phyloP scores from a whole-genome alignment of 176 grass and related monocot genomes.

The Leersia perrieri region DNA sequence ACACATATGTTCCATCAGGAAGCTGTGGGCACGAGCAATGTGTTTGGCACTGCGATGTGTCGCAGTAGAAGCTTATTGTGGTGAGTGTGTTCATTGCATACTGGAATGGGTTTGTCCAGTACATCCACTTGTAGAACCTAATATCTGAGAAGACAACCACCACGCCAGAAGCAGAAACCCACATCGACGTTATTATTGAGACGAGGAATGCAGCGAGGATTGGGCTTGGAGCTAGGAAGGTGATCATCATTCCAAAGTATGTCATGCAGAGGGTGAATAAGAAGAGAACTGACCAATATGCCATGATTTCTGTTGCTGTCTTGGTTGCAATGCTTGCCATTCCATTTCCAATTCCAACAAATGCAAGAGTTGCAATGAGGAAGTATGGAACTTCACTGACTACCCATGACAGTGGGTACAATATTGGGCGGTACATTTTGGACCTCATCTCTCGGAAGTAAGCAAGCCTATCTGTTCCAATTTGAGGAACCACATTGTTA shows the following conservation, averaged over 20 bases:
- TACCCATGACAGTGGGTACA: constrained; percentile 35
- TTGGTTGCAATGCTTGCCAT: constrained; percentile 23
- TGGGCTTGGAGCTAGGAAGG: constrained; percentile 25
- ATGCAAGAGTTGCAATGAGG: constrained; percentile 20
- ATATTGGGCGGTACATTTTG: constrained; percentile 29
- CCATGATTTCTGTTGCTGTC: constrained; percentile 11
- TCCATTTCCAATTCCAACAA: constrained; percentile 30
- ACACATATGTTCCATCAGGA: constrained; percentile 29
- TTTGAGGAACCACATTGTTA: constrained; percentile 36
- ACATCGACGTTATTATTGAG: constrained; percentile 29
- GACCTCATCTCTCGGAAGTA: constrained; percentile 32
- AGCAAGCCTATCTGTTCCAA: constrained; percentile 22
- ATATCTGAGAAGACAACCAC: constrained; percentile 30
- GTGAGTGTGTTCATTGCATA: constrained; percentile 28
- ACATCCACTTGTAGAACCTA: constrained; percentile 41
- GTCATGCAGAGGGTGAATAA: constrained; percentile 34
- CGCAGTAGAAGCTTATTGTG: constrained; percentile 26
- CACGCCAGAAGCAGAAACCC: constrained; percentile 30
- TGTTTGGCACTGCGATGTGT: constrained; percentile 9
- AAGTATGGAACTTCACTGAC: constrained; percentile 35
- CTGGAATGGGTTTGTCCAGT: constrained; percentile 35
- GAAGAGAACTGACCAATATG: constrained; percentile 27
- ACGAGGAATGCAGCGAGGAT: constrained; percentile 28
- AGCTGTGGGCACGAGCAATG: constrained; percentile 23
- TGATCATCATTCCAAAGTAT: constrained; percentile 39